Base-by-base conservation (phyloP, 768 basidiomycete species). In the Psilocybe cyanescens region DNA sequence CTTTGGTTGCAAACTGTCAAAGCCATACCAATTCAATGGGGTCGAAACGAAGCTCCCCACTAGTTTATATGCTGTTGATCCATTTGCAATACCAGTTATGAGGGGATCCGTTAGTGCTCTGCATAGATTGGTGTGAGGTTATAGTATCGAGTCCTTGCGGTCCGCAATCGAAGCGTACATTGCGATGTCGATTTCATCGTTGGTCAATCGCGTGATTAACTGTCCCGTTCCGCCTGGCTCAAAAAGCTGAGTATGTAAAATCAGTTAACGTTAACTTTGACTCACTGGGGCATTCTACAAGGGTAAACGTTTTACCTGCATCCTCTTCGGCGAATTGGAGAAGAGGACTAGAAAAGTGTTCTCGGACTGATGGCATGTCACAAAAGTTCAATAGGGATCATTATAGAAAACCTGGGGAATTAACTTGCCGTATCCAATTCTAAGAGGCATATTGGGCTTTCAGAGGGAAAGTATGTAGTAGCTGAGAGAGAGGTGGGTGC, bases 281-380 rank as follows among this genome's bases (percentile, higher is more conserved):
- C 57, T 19, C 70, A 93, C 92, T 91, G 8, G 95, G 95, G 73
- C 95, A 97, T 77, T 94, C 93, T 14, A 96, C 86, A 6, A 98
- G 81, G 4, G 83, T 86, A 72, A 98, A 94, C 0, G 92, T 90
- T 72, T 84, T 77, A 4, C 84, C 86, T 19, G 81, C 77, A 67
- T 97, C 92, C 8, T 73, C 78, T 24, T 84, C 86, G 1, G 88
- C 87, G 68, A 89, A 93, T 71, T 97, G 95, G 2, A 99, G 85
- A 14, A 99, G 80, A 0, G 97, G 97, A 1, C 92, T 91, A 14
- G 91, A 92, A 76, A 98, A 98, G 73, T 97, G 95, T 70, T 94
- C 92, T 33, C 90, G 81, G 52, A 94, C 91, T 91, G 31, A n/a
- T 24, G 24, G 8, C 9, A 4, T 3, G 37, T 28, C 44, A 4